Evolutionary conservation across 2,329 filamentous ascomycete species (phyloP), one percentile per base, ranked within the genome.

Genomic region (Daldinia eschscholtzii): DNA sequence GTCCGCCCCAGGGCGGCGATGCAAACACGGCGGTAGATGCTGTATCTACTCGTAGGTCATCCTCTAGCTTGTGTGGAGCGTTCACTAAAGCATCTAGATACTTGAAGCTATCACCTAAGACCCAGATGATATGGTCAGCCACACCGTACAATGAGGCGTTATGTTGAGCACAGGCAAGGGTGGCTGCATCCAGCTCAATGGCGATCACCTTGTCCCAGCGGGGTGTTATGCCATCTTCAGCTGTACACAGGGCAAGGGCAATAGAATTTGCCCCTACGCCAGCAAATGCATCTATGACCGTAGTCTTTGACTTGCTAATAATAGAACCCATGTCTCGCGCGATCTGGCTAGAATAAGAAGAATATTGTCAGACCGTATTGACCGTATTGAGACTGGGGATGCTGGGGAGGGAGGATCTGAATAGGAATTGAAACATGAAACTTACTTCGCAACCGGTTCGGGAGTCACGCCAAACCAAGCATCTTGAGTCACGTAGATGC

Each of bases 391-490:
- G 55, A 37, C 23, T 41, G 37, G 37, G 37, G n/a, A 42, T 35
- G 26, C 30, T 46, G 46, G 30, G 12, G n/a, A 5, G 9, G 48
- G 50, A 57, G 62, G 53, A 64, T 65, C 48, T 9, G 26, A 7
- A 33, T 52, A 26, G 52, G 60, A 39, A 55, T 46, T 5, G 39
- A 35, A 35, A 62, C 15, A 20, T 50, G 56, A 57, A 65, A 82
- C 85, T 75, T 83, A 96, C 93, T 86, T 89, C 67, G 96, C 96
- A 30, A 99, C 89, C 4, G 93, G 92, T 79, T 99, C 95, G 13
- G 96, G 94, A 0, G 97, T 99, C 6, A 98, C 94, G 62, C 94
- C 96, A 79, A 96, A 99, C 96, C 96, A 99, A 61, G 94, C 92
- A 81, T 95, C 91, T 78, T 97, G 91, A 0, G 97, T 99, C 85